Evolutionary conservation across 371 early-diverging fungal species (phyloP).

Genomic region (Mortierella polycephala): DNA sequence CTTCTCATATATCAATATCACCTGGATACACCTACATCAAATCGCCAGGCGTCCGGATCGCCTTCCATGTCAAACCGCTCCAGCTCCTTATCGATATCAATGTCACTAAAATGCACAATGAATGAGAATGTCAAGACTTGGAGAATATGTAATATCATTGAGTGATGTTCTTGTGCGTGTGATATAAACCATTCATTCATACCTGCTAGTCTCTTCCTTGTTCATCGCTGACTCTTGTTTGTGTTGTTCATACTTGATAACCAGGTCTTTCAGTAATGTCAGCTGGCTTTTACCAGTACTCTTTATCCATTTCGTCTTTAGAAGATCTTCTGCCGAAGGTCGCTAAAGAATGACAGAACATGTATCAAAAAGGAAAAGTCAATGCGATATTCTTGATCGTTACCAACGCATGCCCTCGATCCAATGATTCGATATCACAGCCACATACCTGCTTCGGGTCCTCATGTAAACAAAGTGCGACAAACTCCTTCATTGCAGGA

Average conservation of each 20-base stretch:
- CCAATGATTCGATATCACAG: not conserved
- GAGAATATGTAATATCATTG: not conserved
- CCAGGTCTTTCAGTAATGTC: constrained; percentile 60
- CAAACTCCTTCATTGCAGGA: constrained; percentile 88
- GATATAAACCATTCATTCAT: not conserved
- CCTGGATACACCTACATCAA: constrained; percentile 30
- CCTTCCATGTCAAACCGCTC: constrained; percentile 53
- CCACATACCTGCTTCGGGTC: constrained; percentile 80
- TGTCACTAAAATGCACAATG: constrained; percentile 18
- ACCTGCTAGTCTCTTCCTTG: constrained; percentile 57
- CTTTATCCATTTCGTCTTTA: constrained; percentile 69
- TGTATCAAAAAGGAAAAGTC: not conserved
- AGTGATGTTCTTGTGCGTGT: not conserved
- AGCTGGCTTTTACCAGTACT: constrained; percentile 59
- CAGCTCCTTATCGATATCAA: constrained; percentile 51
- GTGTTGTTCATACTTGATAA: constrained; percentile 62
- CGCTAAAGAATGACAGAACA: constrained; percentile 51
- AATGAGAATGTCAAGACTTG: not conserved
- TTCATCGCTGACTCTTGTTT: constrained; percentile 52
- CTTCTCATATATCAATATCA: not conserved
- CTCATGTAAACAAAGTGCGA: constrained; percentile 85
- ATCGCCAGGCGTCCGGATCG: constrained; percentile 52
- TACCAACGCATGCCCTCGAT: too few relatives aligned
- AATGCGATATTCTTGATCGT: too few relatives aligned
- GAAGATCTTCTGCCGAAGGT: constrained; percentile 67